Evolutionary conservation across 169 alveolate genomes (phyloP), one percentile per base, ranked within the genome.

Genomic region (Plasmodium falciparum): DNA sequence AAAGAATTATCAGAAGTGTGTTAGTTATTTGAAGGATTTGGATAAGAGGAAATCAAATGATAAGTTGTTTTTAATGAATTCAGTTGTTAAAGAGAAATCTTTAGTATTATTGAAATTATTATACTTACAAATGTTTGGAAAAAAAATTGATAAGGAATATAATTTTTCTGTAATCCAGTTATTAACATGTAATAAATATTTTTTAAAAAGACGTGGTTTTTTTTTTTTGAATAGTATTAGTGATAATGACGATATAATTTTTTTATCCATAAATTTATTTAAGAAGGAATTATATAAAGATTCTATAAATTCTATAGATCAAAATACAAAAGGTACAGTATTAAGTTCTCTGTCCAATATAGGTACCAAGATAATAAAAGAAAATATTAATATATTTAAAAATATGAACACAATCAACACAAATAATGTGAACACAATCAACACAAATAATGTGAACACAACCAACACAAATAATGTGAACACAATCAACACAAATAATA

Each of bases 91-190:
- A n/a, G 89, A 78, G 17, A 78, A 78, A 22, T 78, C 89, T 1
- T 65, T 50, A 11, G 15, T 71, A 2, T 59, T 78, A 7, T 43
- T 78, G 15, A 78, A 66, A 45, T 50, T 78, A 26, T 47, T 78
- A 15, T 78, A 78, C 17, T 61, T 78, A 9, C 89, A 78, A 78
- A 78, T 78, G 89, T 66, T 66, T 52, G 89, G 89, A 4, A 78
- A 45, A 22, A 78, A 78, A 66, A 78, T 78, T 39, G 89, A 78
- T 45, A 69, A 69, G 20, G 89, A 78, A 17, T 62, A 78, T 33
- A 78, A 63, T 20, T 78, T 78, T n/a, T 39, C 89, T 9, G 89
- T 78, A 2, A 78, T 78, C 0, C 80, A 78, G 2, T 29, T 78
- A 43, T 70, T 78, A 47, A 66, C 89, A n/a, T 78, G 78, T 12